A percentile compares a stretch with the other conserved stretches of the same genome.
Evolutionary conservation across 2,329 filamentous ascomycete genomes (phyloP).

Genomic region (Xylariaceae sp.): DNA sequence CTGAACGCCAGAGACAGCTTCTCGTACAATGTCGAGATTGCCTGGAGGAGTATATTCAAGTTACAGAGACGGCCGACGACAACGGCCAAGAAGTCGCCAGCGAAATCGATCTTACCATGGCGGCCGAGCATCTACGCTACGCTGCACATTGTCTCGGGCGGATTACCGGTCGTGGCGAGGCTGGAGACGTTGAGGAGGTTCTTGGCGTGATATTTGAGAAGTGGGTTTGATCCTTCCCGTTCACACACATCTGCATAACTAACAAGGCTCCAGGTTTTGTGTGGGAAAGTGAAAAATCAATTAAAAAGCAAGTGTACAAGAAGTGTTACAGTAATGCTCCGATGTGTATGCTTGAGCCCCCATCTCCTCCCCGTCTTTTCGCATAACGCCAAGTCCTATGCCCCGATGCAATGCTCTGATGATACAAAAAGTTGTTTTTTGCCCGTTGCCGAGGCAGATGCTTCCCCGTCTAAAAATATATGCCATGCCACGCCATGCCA

Average conservation of each 20-base stretch:
- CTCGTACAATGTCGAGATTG: constrained; percentile 66
- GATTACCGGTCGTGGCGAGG: constrained; percentile 81
- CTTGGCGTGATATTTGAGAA: constrained; percentile 97
- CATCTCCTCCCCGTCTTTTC: background rate
- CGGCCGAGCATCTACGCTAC: constrained; percentile 79
- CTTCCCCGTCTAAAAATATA: constrained; percentile 6
- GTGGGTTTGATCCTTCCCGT: constrained; percentile 46
- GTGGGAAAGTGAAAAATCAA: constrained; percentile 44
- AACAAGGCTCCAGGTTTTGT: constrained; percentile 43
- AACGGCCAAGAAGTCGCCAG: constrained; percentile 20
- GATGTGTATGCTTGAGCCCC: constrained; percentile 14
- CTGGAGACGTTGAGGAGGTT: constrained; percentile 90
- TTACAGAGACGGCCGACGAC: constrained; percentile 39
- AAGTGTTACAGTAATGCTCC: constrained; percentile 1
- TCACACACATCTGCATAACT: constrained; percentile 10
- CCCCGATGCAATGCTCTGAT: constrained; percentile 14
- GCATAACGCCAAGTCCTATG: constrained; percentile 2
- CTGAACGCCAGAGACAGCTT: constrained; percentile 79
- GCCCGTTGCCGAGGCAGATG: constrained; percentile 20
- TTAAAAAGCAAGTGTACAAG: constrained; percentile 3
- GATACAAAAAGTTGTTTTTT: constrained; percentile 16
- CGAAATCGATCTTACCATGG: constrained; percentile 78
- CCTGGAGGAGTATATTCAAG: constrained; percentile 66
- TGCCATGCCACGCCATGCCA: background rate
- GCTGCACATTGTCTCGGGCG: constrained; percentile 75